phyloP scores from a whole-genome alignment of 2,329 filamentous ascomycete genomes.

The Epichloe aotearoae region DNA sequence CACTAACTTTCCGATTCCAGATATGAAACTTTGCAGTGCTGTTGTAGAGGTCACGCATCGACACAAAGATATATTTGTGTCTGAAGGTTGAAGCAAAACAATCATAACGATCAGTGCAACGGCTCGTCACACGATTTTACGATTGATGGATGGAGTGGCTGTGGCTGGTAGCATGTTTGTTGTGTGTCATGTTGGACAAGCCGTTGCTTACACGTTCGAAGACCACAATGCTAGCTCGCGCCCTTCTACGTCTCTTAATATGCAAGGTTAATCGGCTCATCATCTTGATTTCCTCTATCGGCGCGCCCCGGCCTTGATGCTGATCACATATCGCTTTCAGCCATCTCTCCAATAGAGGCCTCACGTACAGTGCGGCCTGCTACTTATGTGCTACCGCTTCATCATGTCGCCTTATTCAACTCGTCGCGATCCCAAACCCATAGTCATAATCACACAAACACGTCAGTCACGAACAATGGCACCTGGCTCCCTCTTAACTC shows the following conservation, averaged over 20 bases:
- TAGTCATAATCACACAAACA: background rate
- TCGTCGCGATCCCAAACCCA: background rate
- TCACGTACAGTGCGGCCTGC: background rate
- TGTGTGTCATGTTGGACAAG: background rate
- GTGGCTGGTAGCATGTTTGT: background rate
- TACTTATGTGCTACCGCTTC: background rate
- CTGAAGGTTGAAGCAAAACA: slow-evolving; percentile 26
- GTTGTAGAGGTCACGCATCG: slow-evolving; percentile 80
- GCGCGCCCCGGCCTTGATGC: background rate
- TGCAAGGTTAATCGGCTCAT: background rate
- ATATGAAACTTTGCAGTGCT: slow-evolving; percentile 60
- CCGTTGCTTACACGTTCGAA: background rate
- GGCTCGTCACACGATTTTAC: background rate
- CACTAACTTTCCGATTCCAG: slow-evolving; percentile 27
- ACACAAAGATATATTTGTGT: slow-evolving; percentile 65
- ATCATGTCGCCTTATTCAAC: background rate
- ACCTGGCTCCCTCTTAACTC: slow-evolving; percentile 12
- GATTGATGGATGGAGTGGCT: background rate
- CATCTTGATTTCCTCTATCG: background rate
- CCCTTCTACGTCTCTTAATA: background rate
- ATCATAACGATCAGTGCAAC: background rate
- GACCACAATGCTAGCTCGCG: background rate
- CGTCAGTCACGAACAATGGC: background rate
- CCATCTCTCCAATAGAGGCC: background rate
- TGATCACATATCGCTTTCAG: background rate